phyloP scores from a whole-genome alignment of 2,329 filamentous ascomycete genomes.

The Colletotrichum gloeosporioides region DNA sequence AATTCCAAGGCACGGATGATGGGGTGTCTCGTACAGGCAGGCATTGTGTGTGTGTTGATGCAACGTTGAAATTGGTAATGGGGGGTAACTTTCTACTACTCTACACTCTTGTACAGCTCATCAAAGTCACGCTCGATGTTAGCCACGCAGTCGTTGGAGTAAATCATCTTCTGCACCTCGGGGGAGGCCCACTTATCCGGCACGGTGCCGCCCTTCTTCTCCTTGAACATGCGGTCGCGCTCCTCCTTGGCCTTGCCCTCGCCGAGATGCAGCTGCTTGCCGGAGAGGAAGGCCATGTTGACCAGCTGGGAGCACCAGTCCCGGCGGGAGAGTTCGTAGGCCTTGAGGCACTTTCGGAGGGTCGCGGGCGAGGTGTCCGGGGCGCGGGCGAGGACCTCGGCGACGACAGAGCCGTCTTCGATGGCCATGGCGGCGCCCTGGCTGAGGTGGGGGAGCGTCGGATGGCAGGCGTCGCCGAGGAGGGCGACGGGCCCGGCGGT shows the following conservation, averaged over 20 bases:
- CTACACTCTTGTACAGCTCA: slow-evolving; percentile 44
- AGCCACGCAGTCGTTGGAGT: slow-evolving; percentile 65
- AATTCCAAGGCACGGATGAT: background rate
- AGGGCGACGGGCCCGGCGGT: slow-evolving; percentile 55
- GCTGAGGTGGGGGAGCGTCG: slow-evolving; percentile 70
- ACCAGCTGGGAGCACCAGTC: slow-evolving; percentile 59
- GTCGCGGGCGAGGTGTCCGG: slow-evolving; percentile 38
- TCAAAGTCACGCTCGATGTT: slow-evolving; percentile 59
- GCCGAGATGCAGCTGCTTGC: slow-evolving; percentile 61
- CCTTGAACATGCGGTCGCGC: slow-evolving; percentile 61
- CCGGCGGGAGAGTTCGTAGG: slow-evolving; percentile 63
- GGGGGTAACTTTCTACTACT: slow-evolving; percentile 6
- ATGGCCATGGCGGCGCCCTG: slow-evolving; percentile 74
- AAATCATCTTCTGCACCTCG: slow-evolving; percentile 71
- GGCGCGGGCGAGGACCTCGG: slow-evolving; percentile 52
- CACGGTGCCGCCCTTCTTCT: slow-evolving; percentile 55
- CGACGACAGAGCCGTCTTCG: slow-evolving; percentile 68
- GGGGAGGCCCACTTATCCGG: slow-evolving; percentile 76
- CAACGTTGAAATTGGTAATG: background rate
- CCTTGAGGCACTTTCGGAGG: slow-evolving; percentile 55
- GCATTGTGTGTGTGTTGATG: background rate
- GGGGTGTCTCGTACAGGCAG: background rate
- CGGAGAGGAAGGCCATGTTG: slow-evolving; percentile 56
- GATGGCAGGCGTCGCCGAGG: slow-evolving; percentile 70
- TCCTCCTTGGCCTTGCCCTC: slow-evolving; percentile 64